phyloP scores from a whole-genome alignment of 805 yeast species.

The Jamesozyma hellenica region DNA sequence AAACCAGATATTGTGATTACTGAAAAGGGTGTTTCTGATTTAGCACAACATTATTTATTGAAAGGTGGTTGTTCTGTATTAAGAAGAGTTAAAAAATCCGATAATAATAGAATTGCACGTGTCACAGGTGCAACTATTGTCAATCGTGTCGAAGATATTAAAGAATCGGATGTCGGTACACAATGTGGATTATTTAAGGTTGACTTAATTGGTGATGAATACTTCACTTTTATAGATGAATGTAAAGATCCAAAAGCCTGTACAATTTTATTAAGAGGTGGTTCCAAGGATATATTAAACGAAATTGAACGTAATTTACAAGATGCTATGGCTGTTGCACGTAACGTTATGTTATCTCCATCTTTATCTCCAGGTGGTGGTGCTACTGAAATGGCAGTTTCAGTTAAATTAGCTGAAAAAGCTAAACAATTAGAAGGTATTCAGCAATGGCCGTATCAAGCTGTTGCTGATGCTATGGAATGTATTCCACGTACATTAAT shows the following conservation, averaged over 20 bases:
- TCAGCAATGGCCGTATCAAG: slow-evolving; percentile 97
- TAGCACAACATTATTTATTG: slow-evolving; percentile 91
- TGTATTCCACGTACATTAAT: slow-evolving; percentile 95
- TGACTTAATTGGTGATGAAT: slow-evolving; percentile 94
- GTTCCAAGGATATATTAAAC: slow-evolving; percentile 90
- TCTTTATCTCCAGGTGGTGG: slow-evolving; percentile 97
- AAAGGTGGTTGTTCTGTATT: slow-evolving; percentile 89
- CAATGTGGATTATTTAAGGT: slow-evolving; percentile 86
- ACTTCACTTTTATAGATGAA: slow-evolving; percentile 73
- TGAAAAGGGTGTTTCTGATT: slow-evolving; percentile 95
- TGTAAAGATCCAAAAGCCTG: slow-evolving; percentile 88
- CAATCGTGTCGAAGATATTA: slow-evolving; percentile 87
- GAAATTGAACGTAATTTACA: slow-evolving; percentile 95
- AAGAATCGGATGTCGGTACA: slow-evolving; percentile 82
- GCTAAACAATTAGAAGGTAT: slow-evolving; percentile 91
- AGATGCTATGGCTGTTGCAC: slow-evolving; percentile 96
- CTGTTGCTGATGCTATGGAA: slow-evolving; percentile 97
- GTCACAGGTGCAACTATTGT: slow-evolving; percentile 98
- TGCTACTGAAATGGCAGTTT: slow-evolving; percentile 97
- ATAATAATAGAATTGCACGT: slow-evolving; percentile 91
- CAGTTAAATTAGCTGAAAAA: slow-evolving; percentile 77
- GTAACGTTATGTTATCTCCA: slow-evolving; percentile 92
- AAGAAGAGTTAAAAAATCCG: slow-evolving; percentile 91
- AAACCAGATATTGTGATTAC: slow-evolving; percentile 93
- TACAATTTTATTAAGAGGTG: slow-evolving; percentile 86